phyloP scores from a whole-genome alignment of 257 asterid genomes.

The Solanum rostratum region DNA sequence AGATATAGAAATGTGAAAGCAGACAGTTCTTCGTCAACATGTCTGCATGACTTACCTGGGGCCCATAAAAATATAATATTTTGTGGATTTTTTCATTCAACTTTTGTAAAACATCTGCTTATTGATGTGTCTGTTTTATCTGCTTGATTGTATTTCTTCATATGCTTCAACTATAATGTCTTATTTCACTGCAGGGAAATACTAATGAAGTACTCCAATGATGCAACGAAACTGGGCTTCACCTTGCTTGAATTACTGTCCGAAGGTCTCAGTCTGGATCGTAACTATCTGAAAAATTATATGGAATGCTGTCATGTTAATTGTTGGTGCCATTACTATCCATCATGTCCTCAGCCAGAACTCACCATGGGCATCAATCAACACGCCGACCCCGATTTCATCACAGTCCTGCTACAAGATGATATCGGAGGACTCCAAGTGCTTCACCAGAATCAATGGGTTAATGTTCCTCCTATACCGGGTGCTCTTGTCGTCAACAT shows the following conservation, averaged over 20 bases:
- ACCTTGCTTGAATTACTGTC: conserved; percentile 34
- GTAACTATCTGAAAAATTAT: neutral
- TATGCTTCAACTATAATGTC: no score
- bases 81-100: no score
- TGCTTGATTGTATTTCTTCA: no score
- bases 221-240: conserved; percentile 16
- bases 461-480: conserved; percentile 11
- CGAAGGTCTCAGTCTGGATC: conserved; percentile 44
- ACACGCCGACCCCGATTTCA: neutral
- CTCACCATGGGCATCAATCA: neutral
- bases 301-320: neutral
- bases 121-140: no score
- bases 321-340: neutral
- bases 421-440: neutral
- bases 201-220: conserved; percentile 6
- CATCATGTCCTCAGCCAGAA: neutral
- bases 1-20: no score
- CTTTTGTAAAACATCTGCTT: no score
- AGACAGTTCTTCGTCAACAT: no score
- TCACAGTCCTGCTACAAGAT: neutral
- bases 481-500: conserved; percentile 44
- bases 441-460: neutral
- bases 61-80: no score
- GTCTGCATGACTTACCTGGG: no score
- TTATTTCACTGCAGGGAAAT: conserved; percentile 12